phyloP scores from a whole-genome alignment of 768 basidiomycete species.

The Lactarius pseudohatsudake region DNA sequence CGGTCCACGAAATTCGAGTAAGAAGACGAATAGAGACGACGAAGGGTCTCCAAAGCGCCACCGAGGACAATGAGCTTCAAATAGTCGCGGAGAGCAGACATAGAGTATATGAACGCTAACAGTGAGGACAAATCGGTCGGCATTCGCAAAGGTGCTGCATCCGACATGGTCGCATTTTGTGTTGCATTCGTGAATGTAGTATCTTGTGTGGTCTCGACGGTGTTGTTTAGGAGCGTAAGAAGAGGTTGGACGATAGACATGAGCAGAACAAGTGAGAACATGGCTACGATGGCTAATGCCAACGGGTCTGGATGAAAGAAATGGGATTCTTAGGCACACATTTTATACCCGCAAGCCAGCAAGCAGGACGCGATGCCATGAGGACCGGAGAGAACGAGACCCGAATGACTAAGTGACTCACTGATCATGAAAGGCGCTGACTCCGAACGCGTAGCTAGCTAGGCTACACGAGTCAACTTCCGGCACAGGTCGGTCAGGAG shows the following conservation, averaged over 20 bases:
- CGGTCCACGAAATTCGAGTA: slow-evolving; percentile 49
- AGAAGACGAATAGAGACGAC: slow-evolving; percentile 44
- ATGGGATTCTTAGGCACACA: too few relatives aligned
- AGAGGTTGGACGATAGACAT: slow-evolving; percentile 4
- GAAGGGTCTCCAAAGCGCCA: slow-evolving; percentile 56
- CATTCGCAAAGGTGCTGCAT: slow-evolving; percentile 12
- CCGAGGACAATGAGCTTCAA: slow-evolving; percentile 62
- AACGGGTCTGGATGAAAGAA: neutral
- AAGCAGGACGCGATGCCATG: neutral
- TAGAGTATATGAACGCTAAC: slow-evolving; percentile 49
- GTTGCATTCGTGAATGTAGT: neutral
- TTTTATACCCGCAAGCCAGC: slow-evolving; percentile 3
- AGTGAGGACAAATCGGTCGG: slow-evolving; percentile 38
- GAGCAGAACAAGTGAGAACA: slow-evolving; percentile 15
- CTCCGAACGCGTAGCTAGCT: too few relatives aligned
- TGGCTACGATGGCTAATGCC: neutral
- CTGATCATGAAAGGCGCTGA: neutral
- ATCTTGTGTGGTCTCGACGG: neutral
- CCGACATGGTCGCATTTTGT: slow-evolving; percentile 6
- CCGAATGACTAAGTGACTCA: neutral
- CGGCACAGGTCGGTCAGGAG: too few relatives aligned
- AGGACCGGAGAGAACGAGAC: neutral
- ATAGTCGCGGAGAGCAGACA: slow-evolving; percentile 61
- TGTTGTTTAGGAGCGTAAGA: slow-evolving; percentile 13
- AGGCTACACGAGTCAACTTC: too few relatives aligned